Percentiles rank a stretch among this genome's conserved stretches.
phyloP scores from a whole-genome alignment of 108 stramenopile species.

The Mayamaea pseudoterrestris region DNA sequence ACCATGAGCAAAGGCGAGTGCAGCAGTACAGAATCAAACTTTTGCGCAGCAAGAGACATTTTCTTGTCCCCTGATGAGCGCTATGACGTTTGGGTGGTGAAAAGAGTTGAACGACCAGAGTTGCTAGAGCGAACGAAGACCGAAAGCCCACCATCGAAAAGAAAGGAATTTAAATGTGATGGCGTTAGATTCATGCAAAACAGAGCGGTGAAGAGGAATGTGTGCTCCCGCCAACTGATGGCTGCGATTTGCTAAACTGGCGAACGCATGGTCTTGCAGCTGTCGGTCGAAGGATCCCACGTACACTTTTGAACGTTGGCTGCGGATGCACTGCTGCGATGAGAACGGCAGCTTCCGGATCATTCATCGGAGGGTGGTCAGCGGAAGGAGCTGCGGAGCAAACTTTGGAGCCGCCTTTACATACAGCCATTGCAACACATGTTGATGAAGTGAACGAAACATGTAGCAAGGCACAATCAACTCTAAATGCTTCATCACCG shows the following conservation, averaged over 20 bases:
- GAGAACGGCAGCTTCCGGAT: conserved; percentile 42
- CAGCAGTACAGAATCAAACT: too few relatives aligned
- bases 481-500: conserved; percentile 6
- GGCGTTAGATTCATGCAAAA: background rate
- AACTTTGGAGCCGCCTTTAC: too few relatives aligned
- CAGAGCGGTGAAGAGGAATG: conserved; percentile 8
- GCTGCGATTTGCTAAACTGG: conserved; percentile 73
- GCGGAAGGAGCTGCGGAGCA: conserved; percentile 34
- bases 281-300: too few relatives aligned
- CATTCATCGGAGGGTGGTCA: conserved; percentile 10
- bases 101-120: conserved; percentile 65
- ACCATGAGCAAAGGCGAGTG: too few relatives aligned
- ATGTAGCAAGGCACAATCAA: conserved; percentile 5
- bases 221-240: conserved; percentile 45
- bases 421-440: conserved; percentile 12
- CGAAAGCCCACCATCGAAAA: too few relatives aligned
- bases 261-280: too few relatives aligned
- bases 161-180: too few relatives aligned
- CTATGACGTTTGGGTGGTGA: conserved; percentile 59
- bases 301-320: conserved; percentile 44
- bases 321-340: conserved; percentile 43
- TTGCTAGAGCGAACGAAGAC: too few relatives aligned
- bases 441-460: conserved; percentile 12
- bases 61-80: conserved; percentile 49
- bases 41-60: conserved; percentile 3